Conservation (phyloP, 495 filamentous ascomycete genomes). For the Neurospora terricola region DNA sequence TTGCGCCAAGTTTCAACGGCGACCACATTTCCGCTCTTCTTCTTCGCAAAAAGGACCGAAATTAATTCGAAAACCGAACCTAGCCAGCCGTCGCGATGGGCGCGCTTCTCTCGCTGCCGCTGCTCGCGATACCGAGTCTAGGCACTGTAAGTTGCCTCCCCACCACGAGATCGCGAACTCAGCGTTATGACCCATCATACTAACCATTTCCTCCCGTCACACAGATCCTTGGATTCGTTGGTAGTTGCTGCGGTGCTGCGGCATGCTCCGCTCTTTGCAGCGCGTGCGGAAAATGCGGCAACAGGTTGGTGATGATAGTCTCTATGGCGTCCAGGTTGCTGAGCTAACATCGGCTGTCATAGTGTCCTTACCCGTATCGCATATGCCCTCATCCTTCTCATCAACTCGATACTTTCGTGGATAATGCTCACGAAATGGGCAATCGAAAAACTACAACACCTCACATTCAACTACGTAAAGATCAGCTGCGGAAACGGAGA, state of each 20-base stretch:
- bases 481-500: slow-evolving; percentile 84
- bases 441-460: slow-evolving; percentile 81
- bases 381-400: slow-evolving; percentile 88
- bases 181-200: neutral
- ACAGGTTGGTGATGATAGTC: slow-evolving; percentile 50
- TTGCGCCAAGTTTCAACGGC: neutral
- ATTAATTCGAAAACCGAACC: neutral
- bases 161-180: neutral
- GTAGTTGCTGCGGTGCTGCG: slow-evolving; percentile 89
- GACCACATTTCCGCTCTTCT: neutral
- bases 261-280: slow-evolving; percentile 92
- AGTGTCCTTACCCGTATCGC: slow-evolving; percentile 96
- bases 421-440: slow-evolving; percentile 99
- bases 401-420: slow-evolving; percentile 96
- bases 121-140: slow-evolving; percentile 78
- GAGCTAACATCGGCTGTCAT: neutral
- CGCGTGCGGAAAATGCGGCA: slow-evolving; percentile 90
- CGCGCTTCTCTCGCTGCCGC: slow-evolving; percentile 77
- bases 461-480: slow-evolving; percentile 90
- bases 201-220: neutral
- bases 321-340: neutral
- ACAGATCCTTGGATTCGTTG: slow-evolving; percentile 65
- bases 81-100: slow-evolving; percentile 53
- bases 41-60: neutral
- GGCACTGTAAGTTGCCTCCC: slow-evolving; percentile 59